Evolutionary conservation across 768 basidiomycete genomes (phyloP), one percentile per base, ranked within the genome.

Genomic region (Agaricus subrufescens): DNA sequence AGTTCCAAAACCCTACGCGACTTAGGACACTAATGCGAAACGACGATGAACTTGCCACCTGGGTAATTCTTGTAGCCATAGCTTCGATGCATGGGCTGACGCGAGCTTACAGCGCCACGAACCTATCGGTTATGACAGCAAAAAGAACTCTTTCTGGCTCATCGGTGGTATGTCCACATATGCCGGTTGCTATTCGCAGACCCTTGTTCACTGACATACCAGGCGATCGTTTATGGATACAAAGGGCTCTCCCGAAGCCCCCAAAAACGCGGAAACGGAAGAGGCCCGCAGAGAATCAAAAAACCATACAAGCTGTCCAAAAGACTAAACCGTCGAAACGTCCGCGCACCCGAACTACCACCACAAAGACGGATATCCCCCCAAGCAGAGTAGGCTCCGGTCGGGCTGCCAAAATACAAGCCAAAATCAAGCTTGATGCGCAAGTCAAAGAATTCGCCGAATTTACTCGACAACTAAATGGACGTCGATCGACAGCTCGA

Each of bases 191-290:
- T 23, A 7, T 4, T 29, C 19, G 12, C 12, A 12, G 25, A 15
- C 2, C 1, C 27, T 34, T 25, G 34, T 9, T 46, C 34, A 7
- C 34, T 48, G 43, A n/a, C 49, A 45, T 10, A 14, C 54, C 55
- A 91, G 90, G 82, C 53, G 86, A 92, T 64, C 86, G 92, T 25
- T 75, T 94, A 25, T 94, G 92, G 92, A 82, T 92, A 44, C 91
- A 94, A 65, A 86, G 89, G n/a, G 72, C 75, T 30, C 78, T 74
- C 10, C 85, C 82, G 1, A 82, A 76, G 63, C 73, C 74, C 38
- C 70, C 72, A 44, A 66, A 61, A 52, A 60, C 70, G 37, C 73
- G 68, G 52, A 79, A 76, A 59, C 74, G 75, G 57, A 79, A 76
- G 61, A 67, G 71, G n/a, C 57, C 60, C 1, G 39, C 62, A 2